Base-by-base conservation (phyloP, 139 green algal genomes). In the Tetradesmus lagerheimii region DNA sequence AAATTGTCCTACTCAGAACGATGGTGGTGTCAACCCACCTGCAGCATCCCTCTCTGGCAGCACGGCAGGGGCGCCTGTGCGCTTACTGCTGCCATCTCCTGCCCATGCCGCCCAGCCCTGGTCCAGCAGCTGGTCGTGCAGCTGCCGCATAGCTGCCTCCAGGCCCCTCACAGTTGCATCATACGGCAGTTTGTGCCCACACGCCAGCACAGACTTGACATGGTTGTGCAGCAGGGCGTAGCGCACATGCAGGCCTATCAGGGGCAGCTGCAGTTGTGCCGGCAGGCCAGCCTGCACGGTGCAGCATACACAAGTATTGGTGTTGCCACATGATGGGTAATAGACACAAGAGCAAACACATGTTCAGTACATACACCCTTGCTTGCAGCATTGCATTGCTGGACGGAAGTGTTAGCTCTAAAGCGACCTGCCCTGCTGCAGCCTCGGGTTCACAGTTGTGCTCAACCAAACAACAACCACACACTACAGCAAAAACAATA, bases 191-290 rank as follows among this genome's bases (percentile, higher is more conserved):
- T 78, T n/a, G 9, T 38, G n/a, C 31, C 67, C 67, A 29, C 67
- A 38, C 4, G n/a, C 14, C n/a, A 78, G n/a, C 67, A 78, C 11
- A 11, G 67, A 37, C 67, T 18, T 78, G 11, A 78, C n/a, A 20
- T 78, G 67, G 67, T n/a, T 78, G n/a, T 39, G n/a, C 67, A 78
- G 67, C 67, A 78, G 67, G 29, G 67, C 39, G 67, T 78, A 78
- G 67, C 31, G 67, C 67, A 78, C 67, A 14, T 78, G 67, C 67
- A 78, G 67, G 67, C 67, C 67, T 23, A 78, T 37, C 67, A 78
- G 9, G 67, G 67, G 67, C 67, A 78, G 67, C 67, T 78, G 67
- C 67, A 71, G 57, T n/a, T 71, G 57, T n/a, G 23, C 20, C 20
- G 57, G 57, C 57, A 71, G 25, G 16, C 20, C 57, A 31, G 57